phyloP scores from a whole-genome alignment of 306 rosid genomes.

The Acmispon strigosus region DNA sequence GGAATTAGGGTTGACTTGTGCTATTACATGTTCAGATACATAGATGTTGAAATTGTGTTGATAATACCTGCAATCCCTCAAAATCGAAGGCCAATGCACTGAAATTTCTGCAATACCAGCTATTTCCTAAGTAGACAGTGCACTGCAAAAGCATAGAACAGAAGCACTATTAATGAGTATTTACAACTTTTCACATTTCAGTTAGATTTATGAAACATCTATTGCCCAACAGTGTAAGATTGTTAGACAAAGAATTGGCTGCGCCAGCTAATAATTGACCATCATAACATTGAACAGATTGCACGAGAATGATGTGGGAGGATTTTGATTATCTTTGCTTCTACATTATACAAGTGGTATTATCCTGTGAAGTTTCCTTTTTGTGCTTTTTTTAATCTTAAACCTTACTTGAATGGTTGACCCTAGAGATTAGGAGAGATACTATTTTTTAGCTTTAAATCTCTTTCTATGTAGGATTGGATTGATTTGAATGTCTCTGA shows the following conservation, averaged over 20 bases:
- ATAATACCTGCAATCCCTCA: background rate
- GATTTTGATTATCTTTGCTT: background rate
- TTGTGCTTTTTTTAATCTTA: background rate
- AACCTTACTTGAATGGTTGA: background rate
- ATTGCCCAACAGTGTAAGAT: background rate
- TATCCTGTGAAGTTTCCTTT: background rate
- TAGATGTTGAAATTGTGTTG: constrained; percentile 11
- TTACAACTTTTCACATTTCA: background rate
- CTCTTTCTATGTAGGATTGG: background rate
- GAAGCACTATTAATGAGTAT: background rate
- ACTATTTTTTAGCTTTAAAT: background rate
- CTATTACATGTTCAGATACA: background rate
- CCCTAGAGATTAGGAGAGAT: background rate
- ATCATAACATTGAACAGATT: constrained; percentile 10
- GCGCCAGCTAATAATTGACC: background rate
- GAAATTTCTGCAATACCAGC: background rate
- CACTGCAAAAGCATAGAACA: background rate
- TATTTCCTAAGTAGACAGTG: background rate
- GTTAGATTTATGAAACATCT: background rate
- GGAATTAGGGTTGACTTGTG: background rate
- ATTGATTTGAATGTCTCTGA: background rate
- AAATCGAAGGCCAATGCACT: background rate
- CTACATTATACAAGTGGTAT: background rate
- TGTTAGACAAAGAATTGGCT: background rate
- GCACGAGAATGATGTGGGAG: background rate